Evolutionary conservation across 176 grass and related monocot genomes (phyloP).

Genomic region (Aechmea fasciata): DNA sequence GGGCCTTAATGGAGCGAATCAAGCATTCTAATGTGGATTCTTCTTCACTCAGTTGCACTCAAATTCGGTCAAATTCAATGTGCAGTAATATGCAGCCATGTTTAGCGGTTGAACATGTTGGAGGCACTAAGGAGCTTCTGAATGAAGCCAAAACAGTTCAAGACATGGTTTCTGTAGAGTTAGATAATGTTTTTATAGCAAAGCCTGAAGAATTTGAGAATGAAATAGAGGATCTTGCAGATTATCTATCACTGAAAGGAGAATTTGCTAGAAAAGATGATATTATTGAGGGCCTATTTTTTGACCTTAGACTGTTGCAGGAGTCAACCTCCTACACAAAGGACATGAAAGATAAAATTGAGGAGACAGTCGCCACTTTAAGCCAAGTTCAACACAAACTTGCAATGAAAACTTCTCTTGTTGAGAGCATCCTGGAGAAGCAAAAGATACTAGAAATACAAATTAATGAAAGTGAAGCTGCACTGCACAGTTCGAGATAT

Average conservation of each 20-base stretch:
- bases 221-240: constrained; percentile 6
- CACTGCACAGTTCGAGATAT: constrained; percentile 36
- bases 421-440: constrained; percentile 41
- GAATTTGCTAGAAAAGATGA: constrained; percentile 60
- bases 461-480: constrained; percentile 35
- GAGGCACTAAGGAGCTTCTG: neutral
- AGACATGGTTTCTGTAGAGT: neutral
- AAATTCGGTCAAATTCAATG: constrained; percentile 14
- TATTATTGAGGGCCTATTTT: constrained; percentile 62
- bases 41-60: constrained; percentile 20
- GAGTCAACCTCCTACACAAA: constrained; percentile 48
- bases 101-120: neutral
- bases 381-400: constrained; percentile 48
- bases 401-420: constrained; percentile 34
- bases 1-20: constrained; percentile 9
- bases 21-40: constrained; percentile 17
- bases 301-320: constrained; percentile 78
- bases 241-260: constrained; percentile 40
- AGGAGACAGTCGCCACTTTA: constrained; percentile 32
- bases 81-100: neutral
- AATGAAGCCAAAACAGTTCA: constrained; percentile 16
- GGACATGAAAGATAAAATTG: constrained; percentile 58
- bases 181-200: neutral
- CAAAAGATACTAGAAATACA: constrained; percentile 48
- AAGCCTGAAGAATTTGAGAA: constrained; percentile 11